These are phyloP conservation scores for Acanthamoeba divionensis DNA, from an alignment of 208 protist genomes.

Conservation along the genomic window DNA sequence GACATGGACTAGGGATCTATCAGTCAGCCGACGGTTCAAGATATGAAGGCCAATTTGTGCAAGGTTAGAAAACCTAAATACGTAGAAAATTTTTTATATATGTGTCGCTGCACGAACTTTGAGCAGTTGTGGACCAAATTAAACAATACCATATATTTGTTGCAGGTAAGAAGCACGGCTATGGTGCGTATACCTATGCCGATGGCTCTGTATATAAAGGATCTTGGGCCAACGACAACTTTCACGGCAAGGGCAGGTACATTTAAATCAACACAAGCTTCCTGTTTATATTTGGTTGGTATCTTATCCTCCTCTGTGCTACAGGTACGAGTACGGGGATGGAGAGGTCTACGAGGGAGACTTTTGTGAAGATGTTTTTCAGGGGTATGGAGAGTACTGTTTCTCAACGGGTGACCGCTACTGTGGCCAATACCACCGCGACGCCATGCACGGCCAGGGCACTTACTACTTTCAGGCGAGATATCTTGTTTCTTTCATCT, in stretches of 20 bases:
- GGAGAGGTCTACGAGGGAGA: constrained; percentile 26
- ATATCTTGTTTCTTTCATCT: not conserved
- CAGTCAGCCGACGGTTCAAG: not conserved
- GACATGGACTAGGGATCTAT: not conserved
- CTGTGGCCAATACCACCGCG: constrained; percentile 15
- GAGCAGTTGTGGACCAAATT: no score
- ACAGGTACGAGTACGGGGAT: no score
- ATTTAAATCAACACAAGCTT: no score
- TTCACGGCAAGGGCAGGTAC: constrained; percentile 25
- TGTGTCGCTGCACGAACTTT: no score
- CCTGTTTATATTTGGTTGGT: no score
- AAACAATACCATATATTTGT: not conserved
- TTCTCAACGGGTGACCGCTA: not conserved
- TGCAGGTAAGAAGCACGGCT: constrained; percentile 25
- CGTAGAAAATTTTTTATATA: no score
- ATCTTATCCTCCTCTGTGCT: no score
- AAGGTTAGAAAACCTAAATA: not conserved
- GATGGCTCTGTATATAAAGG: constrained; percentile 11
- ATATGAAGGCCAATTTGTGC: not conserved
- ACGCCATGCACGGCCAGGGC: constrained; percentile 21
- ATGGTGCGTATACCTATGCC: not conserved
- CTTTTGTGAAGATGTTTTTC: not conserved
- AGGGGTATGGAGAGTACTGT: constrained; percentile 15
- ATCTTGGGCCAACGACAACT: constrained; percentile 7
- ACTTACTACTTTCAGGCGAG: not conserved